phyloP scores from a whole-genome alignment of 345 rosid species.

The Aegle marmelos region DNA sequence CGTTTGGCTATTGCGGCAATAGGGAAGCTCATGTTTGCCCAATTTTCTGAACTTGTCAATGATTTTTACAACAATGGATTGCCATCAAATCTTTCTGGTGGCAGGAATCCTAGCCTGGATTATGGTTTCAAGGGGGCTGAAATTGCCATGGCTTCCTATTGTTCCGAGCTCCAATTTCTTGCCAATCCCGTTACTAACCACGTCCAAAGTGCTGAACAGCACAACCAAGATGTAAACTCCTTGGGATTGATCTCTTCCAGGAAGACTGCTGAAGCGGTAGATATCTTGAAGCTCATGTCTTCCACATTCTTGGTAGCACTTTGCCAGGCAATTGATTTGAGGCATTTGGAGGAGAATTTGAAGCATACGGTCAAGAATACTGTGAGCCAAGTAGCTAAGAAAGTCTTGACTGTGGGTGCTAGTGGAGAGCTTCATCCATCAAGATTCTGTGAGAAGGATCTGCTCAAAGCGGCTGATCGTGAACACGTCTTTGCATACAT shows the following conservation, averaged over 20 bases:
- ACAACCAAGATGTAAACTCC: constrained; percentile 60
- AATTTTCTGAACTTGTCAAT: constrained; percentile 66
- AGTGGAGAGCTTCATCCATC: constrained; percentile 76
- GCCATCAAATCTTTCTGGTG: constrained; percentile 65
- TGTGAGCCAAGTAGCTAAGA: constrained; percentile 51
- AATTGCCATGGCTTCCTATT: constrained; percentile 69
- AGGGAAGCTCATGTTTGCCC: constrained; percentile 57
- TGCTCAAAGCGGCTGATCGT: constrained; percentile 62
- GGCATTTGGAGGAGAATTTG: constrained; percentile 64
- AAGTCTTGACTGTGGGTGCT: constrained; percentile 42
- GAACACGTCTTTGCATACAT: constrained; percentile 58
- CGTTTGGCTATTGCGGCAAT: constrained; percentile 47
- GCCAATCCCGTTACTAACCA: constrained; percentile 57
- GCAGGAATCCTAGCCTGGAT: constrained; percentile 72
- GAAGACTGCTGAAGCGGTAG: constrained; percentile 58
- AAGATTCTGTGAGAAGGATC: constrained; percentile 64
- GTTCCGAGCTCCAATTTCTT: constrained; percentile 51
- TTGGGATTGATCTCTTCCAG: constrained; percentile 55
- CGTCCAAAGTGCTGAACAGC: constrained; percentile 58
- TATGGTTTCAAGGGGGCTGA: constrained; percentile 80
- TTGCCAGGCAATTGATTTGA: constrained; percentile 61
- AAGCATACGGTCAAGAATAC: constrained; percentile 38
- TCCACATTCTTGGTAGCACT: constrained; percentile 54
- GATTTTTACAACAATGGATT: constrained; percentile 78
- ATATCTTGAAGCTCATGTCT: constrained; percentile 52